A percentile compares a stretch with the other conserved stretches of the same genome.
Evolutionary conservation across 2,329 filamentous ascomycete species (phyloP).

Genomic region (Aureobasidium musti): DNA sequence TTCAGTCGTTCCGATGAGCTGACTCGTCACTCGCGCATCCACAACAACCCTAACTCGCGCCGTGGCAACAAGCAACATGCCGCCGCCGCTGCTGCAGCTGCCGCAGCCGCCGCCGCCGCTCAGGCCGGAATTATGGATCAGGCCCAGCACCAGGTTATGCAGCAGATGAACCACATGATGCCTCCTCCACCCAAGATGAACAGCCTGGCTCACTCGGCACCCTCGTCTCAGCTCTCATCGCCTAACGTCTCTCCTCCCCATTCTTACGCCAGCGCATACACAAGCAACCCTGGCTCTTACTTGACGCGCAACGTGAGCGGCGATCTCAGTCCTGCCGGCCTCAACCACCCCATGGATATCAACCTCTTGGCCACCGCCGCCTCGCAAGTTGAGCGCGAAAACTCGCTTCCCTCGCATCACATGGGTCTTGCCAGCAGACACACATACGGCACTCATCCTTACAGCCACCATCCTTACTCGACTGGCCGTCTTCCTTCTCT

Average conservation of each 20-base stretch:
- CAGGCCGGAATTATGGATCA: constrained; percentile 53
- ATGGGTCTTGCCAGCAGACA: constrained; percentile 38
- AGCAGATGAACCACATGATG: constrained; percentile 80
- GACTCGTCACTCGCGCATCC: constrained; percentile 94
- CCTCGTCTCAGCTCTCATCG: constrained; percentile 81
- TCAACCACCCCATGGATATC: constrained; percentile 60
- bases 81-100: constrained; percentile 59
- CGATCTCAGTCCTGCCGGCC: constrained; percentile 51
- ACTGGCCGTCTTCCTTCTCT: constrained; percentile 71
- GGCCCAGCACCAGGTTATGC: constrained; percentile 45
- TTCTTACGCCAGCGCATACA: constrained; percentile 66
- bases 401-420: constrained; percentile 50
- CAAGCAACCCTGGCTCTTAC: constrained; percentile 59
- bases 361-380: constrained; percentile 70
- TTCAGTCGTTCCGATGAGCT: constrained; percentile 97
- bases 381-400: constrained; percentile 66
- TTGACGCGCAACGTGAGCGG: constrained; percentile 57
- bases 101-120: constrained; percentile 52
- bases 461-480: constrained; percentile 51
- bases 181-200: constrained; percentile 70
- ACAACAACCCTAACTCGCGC: constrained; percentile 97
- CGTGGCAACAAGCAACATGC: constrained; percentile 81
- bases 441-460: constrained; percentile 42
- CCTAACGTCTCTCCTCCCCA: constrained; percentile 95
- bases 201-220: constrained; percentile 82